Conservation (phyloP, 2,329 filamentous ascomycete species). For the Pseudopyricularia cyperi region DNA sequence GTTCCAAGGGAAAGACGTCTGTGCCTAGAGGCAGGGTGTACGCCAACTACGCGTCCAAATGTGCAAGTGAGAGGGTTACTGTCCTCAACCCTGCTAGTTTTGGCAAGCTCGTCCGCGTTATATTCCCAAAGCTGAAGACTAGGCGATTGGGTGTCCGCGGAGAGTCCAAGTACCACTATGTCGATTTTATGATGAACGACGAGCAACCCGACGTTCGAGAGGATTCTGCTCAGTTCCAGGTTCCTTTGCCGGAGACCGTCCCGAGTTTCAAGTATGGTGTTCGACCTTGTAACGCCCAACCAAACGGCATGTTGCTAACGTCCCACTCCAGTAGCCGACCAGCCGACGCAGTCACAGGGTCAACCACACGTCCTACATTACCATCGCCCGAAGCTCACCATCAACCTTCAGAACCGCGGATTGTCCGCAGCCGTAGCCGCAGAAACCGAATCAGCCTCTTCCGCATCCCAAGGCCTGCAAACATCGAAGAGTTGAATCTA, state of each 20-base stretch:
- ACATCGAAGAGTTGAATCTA: slow-evolving; percentile 44
- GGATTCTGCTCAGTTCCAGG: slow-evolving; percentile 28
- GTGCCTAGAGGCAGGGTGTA: slow-evolving; percentile 90
- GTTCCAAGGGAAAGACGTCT: slow-evolving; percentile 64
- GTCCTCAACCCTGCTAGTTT: slow-evolving; percentile 95
- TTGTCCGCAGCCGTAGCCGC: slow-evolving; percentile 17
- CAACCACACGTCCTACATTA: slow-evolving; percentile 14
- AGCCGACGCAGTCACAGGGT: slow-evolving; percentile 8
- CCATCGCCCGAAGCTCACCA: slow-evolving; percentile 21
- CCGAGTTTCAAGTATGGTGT: slow-evolving; percentile 37
- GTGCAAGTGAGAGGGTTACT: slow-evolving; percentile 84
- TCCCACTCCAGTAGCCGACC: slow-evolving; percentile 8
- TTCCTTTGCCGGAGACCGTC: slow-evolving; percentile 34
- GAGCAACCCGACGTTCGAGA: slow-evolving; percentile 37
- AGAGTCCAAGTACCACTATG: slow-evolving; percentile 97
- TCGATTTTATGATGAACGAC: slow-evolving; percentile 49
- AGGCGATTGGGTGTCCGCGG: slow-evolving; percentile 82
- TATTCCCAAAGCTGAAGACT: slow-evolving; percentile 92
- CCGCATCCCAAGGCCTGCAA: slow-evolving; percentile 41
- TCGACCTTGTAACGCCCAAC: neutral
- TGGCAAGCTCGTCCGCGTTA: slow-evolving; percentile 88
- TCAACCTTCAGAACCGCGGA: neutral
- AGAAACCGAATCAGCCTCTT: slow-evolving; percentile 32
- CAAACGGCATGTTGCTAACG: neutral
- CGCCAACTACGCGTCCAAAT: slow-evolving; percentile 85